These are phyloP conservation scores for Actinidia chinensis DNA, from an alignment of 179 eudicot genomes.

Conservation along the genomic window DNA sequence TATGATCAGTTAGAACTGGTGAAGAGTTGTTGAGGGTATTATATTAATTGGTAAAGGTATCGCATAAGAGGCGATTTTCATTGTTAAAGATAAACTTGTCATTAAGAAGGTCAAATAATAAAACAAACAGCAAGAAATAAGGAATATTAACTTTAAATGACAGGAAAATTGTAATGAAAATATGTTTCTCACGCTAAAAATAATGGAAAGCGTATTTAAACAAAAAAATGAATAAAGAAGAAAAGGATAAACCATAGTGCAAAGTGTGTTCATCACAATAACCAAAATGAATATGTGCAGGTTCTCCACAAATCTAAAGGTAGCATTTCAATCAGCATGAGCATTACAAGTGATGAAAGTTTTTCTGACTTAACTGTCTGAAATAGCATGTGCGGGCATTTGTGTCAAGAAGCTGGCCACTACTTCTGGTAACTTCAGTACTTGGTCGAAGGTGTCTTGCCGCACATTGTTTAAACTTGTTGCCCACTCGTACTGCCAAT, in stretches of 20 bases:
- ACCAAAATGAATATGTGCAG: slow-evolving; percentile 53
- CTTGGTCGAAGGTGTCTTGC: slow-evolving; percentile 46
- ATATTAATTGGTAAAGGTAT: not conserved
- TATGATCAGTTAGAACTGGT: not conserved
- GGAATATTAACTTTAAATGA: slow-evolving; percentile 19
- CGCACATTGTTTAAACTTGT: slow-evolving; percentile 11
- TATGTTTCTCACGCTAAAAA: slow-evolving; percentile 25
- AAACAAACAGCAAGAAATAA: not conserved
- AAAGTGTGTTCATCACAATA: slow-evolving; percentile 53
- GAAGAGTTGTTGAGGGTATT: not conserved
- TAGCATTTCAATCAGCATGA: slow-evolving; percentile 59
- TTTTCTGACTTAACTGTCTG: slow-evolving; percentile 43
- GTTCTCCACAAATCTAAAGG: slow-evolving; percentile 61
- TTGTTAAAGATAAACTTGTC: not conserved
- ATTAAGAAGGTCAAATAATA: slow-evolving; percentile 12
- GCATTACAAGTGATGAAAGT: slow-evolving; percentile 55
- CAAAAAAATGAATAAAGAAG: slow-evolving; percentile 62
- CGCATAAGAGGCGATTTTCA: not conserved
- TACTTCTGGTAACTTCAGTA: slow-evolving; percentile 54
- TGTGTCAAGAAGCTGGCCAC: slow-evolving; percentile 46
- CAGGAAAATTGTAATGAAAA: slow-evolving; percentile 16
- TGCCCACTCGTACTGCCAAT: not conserved
- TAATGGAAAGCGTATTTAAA: too few species aligned
- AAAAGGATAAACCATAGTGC: slow-evolving; percentile 89
- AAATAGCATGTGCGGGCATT: slow-evolving; percentile 42